Evolutionary conservation across 345 rosid species (phyloP).

Genomic region (Pugionium dolabratum): DNA sequence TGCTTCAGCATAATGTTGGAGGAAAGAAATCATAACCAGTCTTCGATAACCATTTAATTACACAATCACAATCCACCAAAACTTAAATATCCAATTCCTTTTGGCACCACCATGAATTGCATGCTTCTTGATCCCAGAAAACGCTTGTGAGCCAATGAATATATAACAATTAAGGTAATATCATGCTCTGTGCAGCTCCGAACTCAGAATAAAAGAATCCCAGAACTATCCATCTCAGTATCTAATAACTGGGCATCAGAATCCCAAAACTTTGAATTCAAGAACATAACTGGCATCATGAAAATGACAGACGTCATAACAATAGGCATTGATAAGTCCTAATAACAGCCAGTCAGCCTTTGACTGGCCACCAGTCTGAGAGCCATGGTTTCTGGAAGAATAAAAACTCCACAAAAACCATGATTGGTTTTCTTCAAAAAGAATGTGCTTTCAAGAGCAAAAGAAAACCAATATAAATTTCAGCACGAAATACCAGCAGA

Average conservation of each 20-base stretch:
- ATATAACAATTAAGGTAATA: constrained; percentile 35
- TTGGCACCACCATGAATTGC: constrained; percentile 31
- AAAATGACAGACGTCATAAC: constrained; percentile 33
- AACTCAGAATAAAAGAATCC: neutral
- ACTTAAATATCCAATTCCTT: constrained; percentile 34
- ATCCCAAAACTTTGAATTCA: neutral
- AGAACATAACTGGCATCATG: constrained; percentile 22
- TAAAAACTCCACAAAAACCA: constrained; percentile 38
- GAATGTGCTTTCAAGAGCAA: constrained; percentile 40
- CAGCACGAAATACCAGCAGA: constrained; percentile 42
- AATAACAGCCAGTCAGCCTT: constrained; percentile 18
- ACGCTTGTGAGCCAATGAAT: constrained; percentile 38
- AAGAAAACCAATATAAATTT: constrained; percentile 46
- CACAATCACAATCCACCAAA: constrained; percentile 38
- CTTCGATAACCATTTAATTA: constrained; percentile 44
- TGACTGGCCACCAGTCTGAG: constrained; percentile 40
- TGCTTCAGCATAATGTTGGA: constrained; percentile 48
- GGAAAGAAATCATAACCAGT: constrained; percentile 48
- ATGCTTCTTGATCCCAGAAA: constrained; percentile 40
- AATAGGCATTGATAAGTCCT: constrained; percentile 37
- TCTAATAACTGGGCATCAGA: neutral
- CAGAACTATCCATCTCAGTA: neutral
- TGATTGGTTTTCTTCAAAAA: constrained; percentile 36
- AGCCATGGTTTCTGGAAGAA: constrained; percentile 35
- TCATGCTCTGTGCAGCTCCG: constrained; percentile 30